Evolutionary conservation across 2,329 filamentous ascomycete species (phyloP), one percentile per base, ranked within the genome.

Genomic region (Dothideomycetes sp.): DNA sequence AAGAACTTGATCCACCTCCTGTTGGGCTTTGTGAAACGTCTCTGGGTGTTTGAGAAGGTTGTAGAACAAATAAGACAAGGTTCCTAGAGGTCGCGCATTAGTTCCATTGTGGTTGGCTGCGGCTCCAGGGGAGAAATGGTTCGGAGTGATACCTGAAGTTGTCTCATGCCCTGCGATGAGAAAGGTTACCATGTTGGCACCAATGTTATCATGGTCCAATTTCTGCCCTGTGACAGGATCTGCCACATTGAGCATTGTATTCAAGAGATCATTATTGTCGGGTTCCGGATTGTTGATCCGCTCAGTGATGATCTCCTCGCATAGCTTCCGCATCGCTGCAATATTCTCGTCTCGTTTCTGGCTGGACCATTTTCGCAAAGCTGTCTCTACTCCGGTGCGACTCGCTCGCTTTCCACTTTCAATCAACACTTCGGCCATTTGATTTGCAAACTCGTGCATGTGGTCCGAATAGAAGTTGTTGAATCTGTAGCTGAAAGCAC

Each of bases 161-260:
- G 57, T 60, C 58, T 62, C 45, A 57, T 62, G 44, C 71, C 51
- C 49, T 62, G 58, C 74, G 37, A 77, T 77, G 31, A 81, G 70
- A 64, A 84, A 81, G 2, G 72, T 72, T 38, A 82, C 73, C 47
- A 84, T 76, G 54, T 84, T 79, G 55, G 82, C 76, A 35, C 80
- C 68, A 36, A 82, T 69, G 43, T 74, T 72, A 8, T 71, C 70
- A 4, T 81, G 72, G 4, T 61, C 69, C 47, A 84, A 63, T 2
- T 59, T 59, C 43, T 68, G 63, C 19, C 74, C 75, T 0, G 78
- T 81, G 51, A 79, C 68, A 0, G 75, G 71, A 46, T 84, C 80
- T 31, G 64, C 68, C 10, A 63, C 69, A 40, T 70, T 67, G 43
- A 84, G 54, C 53, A 84, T 63, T 3, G 71, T 69, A 37, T 76